A percentile compares a stretch with the other conserved stretches of the same genome.
Evolutionary conservation across 176 grass and related monocot species (phyloP).

Genomic region (Urochloa ruziziensis): DNA sequence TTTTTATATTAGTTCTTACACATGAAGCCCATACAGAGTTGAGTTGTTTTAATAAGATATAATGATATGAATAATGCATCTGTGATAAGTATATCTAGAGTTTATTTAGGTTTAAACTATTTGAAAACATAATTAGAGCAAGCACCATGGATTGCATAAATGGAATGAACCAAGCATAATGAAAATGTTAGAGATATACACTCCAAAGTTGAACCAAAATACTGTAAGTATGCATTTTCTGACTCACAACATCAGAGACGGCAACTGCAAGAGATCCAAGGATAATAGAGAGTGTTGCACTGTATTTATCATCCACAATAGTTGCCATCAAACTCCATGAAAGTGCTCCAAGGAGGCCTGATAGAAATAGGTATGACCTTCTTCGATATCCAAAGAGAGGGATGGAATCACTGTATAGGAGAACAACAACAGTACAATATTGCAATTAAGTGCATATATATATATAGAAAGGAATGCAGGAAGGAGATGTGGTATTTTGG

Average conservation of each 20-base stretch:
- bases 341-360: conserved; percentile 82
- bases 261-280: conserved; percentile 96
- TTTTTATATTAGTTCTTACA: background rate
- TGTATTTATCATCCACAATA: conserved; percentile 88
- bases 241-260: conserved; percentile 92
- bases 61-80: background rate
- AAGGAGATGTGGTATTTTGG: conserved; percentile 2
- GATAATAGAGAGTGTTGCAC: conserved; percentile 73
- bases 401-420: conserved; percentile 65
- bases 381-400: conserved; percentile 96
- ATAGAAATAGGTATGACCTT: conserved; percentile 90
- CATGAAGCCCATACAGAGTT: background rate
- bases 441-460: background rate
- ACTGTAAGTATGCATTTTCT: background rate
- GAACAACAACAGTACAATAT: conserved; percentile 4
- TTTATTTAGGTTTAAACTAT: background rate
- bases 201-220: background rate
- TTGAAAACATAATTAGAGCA: background rate
- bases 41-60: background rate
- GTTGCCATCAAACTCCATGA: conserved; percentile 92
- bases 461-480: background rate
- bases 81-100: background rate
- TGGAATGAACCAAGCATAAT: background rate
- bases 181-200: background rate
- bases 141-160: background rate